Percentiles rank a stretch among this genome's conserved stretches.
These are phyloP conservation scores for Starmerella bombicola DNA, from an alignment of 805 yeast species.

Conservation along the genomic window DNA sequence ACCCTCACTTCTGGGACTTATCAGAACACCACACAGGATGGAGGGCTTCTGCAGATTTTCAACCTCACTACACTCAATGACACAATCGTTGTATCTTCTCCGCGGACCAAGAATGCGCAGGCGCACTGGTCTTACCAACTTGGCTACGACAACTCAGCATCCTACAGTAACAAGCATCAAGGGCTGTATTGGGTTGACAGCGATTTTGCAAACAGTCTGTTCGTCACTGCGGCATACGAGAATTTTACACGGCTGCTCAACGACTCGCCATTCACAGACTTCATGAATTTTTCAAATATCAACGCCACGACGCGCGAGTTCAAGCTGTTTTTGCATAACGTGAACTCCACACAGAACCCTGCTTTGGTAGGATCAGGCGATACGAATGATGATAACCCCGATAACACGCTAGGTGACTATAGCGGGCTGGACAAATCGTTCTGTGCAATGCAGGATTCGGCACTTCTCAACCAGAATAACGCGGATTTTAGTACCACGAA, in stretches of 20 bases:
- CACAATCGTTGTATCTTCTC: conserved; percentile 7
- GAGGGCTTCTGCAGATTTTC: conserved; percentile 14
- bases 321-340: conserved; percentile 9
- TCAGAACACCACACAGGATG: conserved; percentile 12
- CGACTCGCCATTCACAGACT: conserved; percentile 12
- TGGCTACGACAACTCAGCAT: conserved; percentile 38
- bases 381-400: neutral
- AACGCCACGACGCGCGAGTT: conserved; percentile 12
- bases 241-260: conserved; percentile 11
- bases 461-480: conserved; percentile 26
- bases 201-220: conserved; percentile 53
- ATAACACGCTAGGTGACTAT: neutral
- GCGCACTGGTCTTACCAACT: conserved; percentile 48
- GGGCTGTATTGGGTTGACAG: conserved; percentile 46
- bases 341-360: conserved; percentile 21
- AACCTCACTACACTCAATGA: conserved; percentile 8
- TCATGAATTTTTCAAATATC: conserved; percentile 8
- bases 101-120: conserved; percentile 1
- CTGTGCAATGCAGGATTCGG: conserved; percentile 59
- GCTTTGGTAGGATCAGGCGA: conserved; percentile 8
- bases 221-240: conserved; percentile 36
- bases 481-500: conserved; percentile 30
- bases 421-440: conserved; percentile 40
- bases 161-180: conserved; percentile 12
- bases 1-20: conserved; percentile 7